phyloP scores from a whole-genome alignment of 805 yeast genomes.

The Yarrowia keelungensis region DNA sequence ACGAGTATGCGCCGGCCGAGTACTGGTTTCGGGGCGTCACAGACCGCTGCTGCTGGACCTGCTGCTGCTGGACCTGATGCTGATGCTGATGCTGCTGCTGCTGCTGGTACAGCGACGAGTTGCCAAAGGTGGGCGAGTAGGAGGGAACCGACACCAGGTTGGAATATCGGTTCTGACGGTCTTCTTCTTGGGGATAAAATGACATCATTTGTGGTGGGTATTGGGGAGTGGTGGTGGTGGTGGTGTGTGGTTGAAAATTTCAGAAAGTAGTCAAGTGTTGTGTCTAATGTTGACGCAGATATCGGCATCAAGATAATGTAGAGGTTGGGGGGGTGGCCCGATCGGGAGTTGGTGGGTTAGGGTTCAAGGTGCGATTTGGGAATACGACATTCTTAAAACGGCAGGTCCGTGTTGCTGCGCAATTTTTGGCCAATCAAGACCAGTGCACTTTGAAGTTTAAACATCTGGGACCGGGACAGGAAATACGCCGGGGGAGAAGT shows the following conservation, averaged over 20 bases:
- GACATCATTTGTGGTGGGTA: conserved; percentile 28
- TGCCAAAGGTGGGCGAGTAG: conserved; percentile 32
- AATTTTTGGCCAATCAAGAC: conserved; percentile 33
- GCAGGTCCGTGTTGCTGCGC: conserved; percentile 30
- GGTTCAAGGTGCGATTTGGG: conserved; percentile 7
- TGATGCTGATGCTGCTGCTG: conserved; percentile 40
- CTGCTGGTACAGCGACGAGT: conserved; percentile 34
- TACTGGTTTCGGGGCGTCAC: conserved; percentile 37
- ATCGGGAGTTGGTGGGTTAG: conserved; percentile 19
- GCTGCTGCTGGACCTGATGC: conserved; percentile 24
- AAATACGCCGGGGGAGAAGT: conserved; percentile 3
- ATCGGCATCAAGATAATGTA: conserved; percentile 37
- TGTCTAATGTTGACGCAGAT: conserved; percentile 32
- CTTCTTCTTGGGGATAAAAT: conserved; percentile 33
- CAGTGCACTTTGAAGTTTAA: background rate
- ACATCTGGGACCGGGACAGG: conserved; percentile 3
- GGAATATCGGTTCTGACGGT: conserved; percentile 36
- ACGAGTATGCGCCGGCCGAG: conserved; percentile 34
- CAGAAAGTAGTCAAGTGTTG: background rate
- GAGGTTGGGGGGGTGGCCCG: conserved; percentile 36
- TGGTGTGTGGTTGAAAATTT: background rate
- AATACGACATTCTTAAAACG: conserved; percentile 37
- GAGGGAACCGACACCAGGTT: conserved; percentile 36
- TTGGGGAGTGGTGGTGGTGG: conserved; percentile 5
- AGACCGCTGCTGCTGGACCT: conserved; percentile 35